Base-by-base conservation (phyloP, 352 stramenopile species). In the Pythium rishiriense region DNA sequence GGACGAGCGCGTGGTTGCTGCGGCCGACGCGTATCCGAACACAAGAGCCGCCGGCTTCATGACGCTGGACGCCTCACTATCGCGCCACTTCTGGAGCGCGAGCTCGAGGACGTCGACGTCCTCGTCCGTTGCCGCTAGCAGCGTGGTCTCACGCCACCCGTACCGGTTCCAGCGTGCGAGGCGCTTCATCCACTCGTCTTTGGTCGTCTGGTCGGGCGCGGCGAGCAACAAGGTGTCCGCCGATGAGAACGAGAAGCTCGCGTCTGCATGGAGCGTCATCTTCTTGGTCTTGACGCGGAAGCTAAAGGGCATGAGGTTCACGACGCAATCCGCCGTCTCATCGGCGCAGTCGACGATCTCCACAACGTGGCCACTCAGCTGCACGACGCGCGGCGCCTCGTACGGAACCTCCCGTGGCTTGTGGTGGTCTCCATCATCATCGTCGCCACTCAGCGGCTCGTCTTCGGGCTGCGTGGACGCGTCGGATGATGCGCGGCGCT, bases 91-190 rank as follows among this genome's bases (percentile, higher is more conserved):
- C 60, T 46, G 33, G 37, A 68, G 17, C 69, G 54, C 69, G 43
- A 72, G 49, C 22, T 86, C 69, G 10, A 92, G 79, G 31, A 66
- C 59, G 21, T 70, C 50, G 4, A 69, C 58, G 54, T 90, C 81
- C 28, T 62, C 63, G 29, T 69, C 70, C 8, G 72, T 66, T 0
- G 76, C 83, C 1, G 62, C 57, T 31, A 92, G 71, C 21, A 76
- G 61, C 48, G 70, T 66, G 0, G 76, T 81, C 9, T 89, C 83
- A 48, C 78, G 69, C 83, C 83, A 92, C 26, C 79, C 83, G 52
- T 85, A 90, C 48, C 81, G 81, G 24, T 85, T 85, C 83, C 83
- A 92, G 31, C 75, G 67, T 21, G 71, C 72, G 58, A 92, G 75
- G 37, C 78, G 80, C 64, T 86, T 83, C 33, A 92, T 73, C 83